Base-by-base conservation (phyloP, 2,329 filamentous ascomycete genomes). In the Lizonia empirigonia region DNA sequence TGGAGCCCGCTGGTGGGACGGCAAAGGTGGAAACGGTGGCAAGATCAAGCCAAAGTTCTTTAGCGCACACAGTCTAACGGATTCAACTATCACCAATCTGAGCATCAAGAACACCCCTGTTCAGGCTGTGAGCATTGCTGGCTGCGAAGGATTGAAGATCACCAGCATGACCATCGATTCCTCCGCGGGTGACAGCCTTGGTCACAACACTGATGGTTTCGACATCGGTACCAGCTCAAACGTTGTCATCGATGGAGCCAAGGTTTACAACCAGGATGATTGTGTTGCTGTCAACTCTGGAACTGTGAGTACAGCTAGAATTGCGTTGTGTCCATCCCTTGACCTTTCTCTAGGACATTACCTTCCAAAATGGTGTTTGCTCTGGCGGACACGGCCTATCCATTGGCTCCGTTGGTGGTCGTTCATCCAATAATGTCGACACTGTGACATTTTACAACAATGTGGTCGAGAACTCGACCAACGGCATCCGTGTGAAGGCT, bases 401-500 rank as follows among this genome's bases (percentile, higher is more conserved):
- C 40, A 83, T 86, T 59, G 82, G 82, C 24, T 82, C 79, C 5
- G 80, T 85, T 18, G 82, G 82, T 30, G 80, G 80, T 9, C 80
- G 81, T 26, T 60, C 60, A 44, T 71, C 82, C 67, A 85, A 85
- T 70, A 71, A 63, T 6, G 83, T 86, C 36, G 64, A 76, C 10
- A 79, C 74, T 33, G 76, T 86, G 6, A 75, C 72, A n/a, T 80
- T 86, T 60, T 67, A 74, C 27, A 74, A 77, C 55, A 78, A 74
- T 7, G 74, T 70, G 10, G 74, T 85, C 51, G 71, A 64, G 48
- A 72, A 84, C 63, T 83, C 80, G 0, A 65, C 76, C 35, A 83
- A 84, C 63, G 82, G 81, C 40, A 74, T 83, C 46, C 81, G 82
- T 50, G 77, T 85, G 69, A 85, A 85, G 74, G 81, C 79, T 8